Conservation (phyloP, 805 yeast genomes). For the Starmerella kuoi region DNA sequence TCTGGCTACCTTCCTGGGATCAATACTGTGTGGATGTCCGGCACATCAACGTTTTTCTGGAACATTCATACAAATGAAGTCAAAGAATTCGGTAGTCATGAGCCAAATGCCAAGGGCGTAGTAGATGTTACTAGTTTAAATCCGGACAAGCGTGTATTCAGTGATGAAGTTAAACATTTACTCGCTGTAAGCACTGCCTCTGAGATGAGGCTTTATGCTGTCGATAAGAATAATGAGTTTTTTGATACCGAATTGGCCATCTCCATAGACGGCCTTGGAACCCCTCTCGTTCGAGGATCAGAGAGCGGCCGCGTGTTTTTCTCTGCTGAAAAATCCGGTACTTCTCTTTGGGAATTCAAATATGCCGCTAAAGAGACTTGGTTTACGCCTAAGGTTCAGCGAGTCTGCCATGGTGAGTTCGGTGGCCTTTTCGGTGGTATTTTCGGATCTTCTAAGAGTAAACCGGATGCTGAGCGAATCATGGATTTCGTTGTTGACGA, state of each 20-base stretch:
- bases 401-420: conserved; percentile 46
- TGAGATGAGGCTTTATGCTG: conserved; percentile 64
- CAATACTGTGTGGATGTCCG: conserved; percentile 72
- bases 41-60: conserved; percentile 80
- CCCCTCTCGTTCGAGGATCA: conserved; percentile 51
- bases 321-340: conserved; percentile 64
- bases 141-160: conserved; percentile 73
- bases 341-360: conserved; percentile 73
- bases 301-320: conserved; percentile 69
- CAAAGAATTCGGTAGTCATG: conserved; percentile 45
- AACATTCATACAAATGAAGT: conserved; percentile 56
- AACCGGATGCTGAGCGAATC: conserved; percentile 38
- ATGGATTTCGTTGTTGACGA: conserved; percentile 60
- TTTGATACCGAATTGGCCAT: conserved; percentile 76
- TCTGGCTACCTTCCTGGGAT: conserved; percentile 79
- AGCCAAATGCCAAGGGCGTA: conserved; percentile 47
- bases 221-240: conserved; percentile 53
- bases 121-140: conserved; percentile 62
- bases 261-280: conserved; percentile 65
- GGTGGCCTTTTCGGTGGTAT: conserved; percentile 21
- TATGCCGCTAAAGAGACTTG: conserved; percentile 77
- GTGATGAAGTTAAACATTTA: conserved; percentile 59
- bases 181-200: conserved; percentile 68
- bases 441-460: conserved; percentile 10
- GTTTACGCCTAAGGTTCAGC: conserved; percentile 72